Evolutionary conservation across 768 basidiomycete genomes (phyloP).

Genomic region (Boletus insuetus): DNA sequence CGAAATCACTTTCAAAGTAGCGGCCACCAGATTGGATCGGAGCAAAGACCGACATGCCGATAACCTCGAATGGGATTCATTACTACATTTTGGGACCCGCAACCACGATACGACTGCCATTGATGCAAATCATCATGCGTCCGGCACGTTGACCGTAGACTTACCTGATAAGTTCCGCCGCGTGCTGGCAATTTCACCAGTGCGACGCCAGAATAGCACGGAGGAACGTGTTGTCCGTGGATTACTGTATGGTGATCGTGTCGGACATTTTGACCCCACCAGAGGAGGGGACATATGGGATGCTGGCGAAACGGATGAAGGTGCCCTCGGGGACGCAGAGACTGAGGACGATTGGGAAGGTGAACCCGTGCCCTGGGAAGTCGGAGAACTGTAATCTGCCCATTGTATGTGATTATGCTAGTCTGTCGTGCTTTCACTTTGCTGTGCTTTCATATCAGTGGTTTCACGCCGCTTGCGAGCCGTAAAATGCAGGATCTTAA

Average conservation of each 20-base stretch:
- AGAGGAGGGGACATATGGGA: conserved; percentile 78
- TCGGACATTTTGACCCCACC: conserved; percentile 54
- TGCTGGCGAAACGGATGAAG: conserved; percentile 58
- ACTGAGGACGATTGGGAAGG: conserved; percentile 72
- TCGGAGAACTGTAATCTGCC: conserved; percentile 59
- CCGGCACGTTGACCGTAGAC: conserved; percentile 48
- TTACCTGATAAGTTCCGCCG: conserved; percentile 65
- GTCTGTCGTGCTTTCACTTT: conserved; percentile 25
- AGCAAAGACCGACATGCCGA: conserved; percentile 14
- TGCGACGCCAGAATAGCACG: conserved; percentile 38
- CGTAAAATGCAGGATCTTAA: conserved; percentile 22
- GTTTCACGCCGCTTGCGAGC: conserved; percentile 23
- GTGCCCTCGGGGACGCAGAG: conserved; percentile 41
- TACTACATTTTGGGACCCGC: conserved; percentile 22
- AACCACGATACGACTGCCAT: conserved; percentile 19
- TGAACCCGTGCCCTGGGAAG: conserved; percentile 80
- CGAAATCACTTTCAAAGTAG: conserved; percentile 22
- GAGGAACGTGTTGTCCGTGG: conserved; percentile 56
- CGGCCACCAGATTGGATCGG: conserved; percentile 10
- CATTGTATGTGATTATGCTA: conserved; percentile 31
- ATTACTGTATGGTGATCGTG: conserved; percentile 57
- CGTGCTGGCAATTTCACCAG: conserved; percentile 59
- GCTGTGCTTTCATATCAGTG: conserved; percentile 34
- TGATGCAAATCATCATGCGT: conserved; percentile 35
- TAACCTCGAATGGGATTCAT: conserved; percentile 31